Percentiles rank a stretch among this genome's conserved stretches.
Conservation (phyloP, 176 grass and related monocot genomes). For the Musa beccarii region DNA sequence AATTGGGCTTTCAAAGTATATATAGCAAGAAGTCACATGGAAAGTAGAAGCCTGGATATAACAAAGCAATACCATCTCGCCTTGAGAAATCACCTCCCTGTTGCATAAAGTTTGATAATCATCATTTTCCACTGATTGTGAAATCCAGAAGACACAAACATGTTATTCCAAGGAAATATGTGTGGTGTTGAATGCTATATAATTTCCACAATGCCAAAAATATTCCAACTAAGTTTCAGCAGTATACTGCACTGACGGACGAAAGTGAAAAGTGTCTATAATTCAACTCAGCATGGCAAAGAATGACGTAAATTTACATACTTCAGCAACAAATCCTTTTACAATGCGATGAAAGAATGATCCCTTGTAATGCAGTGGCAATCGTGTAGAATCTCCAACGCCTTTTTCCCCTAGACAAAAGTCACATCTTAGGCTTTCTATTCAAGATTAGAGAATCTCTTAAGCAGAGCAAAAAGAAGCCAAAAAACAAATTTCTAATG, state of each 20-base stretch:
- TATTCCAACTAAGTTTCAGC: not conserved
- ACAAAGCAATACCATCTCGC: conserved; percentile 76
- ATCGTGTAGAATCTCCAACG: conserved; percentile 43
- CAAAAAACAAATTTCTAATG: not conserved
- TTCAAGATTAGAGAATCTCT: not conserved
- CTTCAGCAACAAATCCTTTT: conserved; percentile 68
- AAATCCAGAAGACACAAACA: not conserved
- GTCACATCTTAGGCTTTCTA: conserved; percentile 11
- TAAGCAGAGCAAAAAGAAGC: not conserved
- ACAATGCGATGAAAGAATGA: conserved; percentile 57
- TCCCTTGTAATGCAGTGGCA: conserved; percentile 54
- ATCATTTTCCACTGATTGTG: not conserved
- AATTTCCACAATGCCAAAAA: not conserved
- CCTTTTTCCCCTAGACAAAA: conserved; percentile 43
- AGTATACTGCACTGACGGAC: not conserved
- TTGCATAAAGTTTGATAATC: conserved; percentile 17
- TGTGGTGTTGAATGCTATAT: not conserved
- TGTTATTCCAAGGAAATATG: not conserved
- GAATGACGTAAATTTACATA: conserved; percentile 20
- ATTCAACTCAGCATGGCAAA: not conserved
- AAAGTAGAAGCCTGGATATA: conserved; percentile 75
- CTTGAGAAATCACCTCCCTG: conserved; percentile 82
- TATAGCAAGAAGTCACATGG: conserved; percentile 64
- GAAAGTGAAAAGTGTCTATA: not conserved
- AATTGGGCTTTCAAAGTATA: conserved; percentile 53